A percentile compares a stretch with the other conserved stretches of the same genome.
These are phyloP conservation scores for Phellopilus nigrolimitatus DNA, from an alignment of 1,284 basidiomycete species.

Conservation along the genomic window DNA sequence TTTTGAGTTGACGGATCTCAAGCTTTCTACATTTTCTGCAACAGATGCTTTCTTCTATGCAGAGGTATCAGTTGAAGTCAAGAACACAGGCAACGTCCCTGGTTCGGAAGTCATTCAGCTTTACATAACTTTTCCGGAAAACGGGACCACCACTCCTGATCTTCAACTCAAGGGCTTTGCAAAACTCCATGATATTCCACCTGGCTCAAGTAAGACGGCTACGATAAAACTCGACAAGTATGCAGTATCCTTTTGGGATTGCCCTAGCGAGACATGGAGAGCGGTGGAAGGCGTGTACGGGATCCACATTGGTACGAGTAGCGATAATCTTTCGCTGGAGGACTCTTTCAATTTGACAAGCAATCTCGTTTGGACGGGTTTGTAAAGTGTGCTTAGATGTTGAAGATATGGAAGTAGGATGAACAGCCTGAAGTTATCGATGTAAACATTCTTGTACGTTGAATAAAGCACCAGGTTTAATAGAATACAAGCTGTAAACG, in stretches of 20 bases:
- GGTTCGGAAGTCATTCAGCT: slow-evolving; percentile 69
- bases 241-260: slow-evolving; percentile 55
- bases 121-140: slow-evolving; percentile 56
- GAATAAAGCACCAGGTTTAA: too few species aligned
- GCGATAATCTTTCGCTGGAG: slow-evolving; percentile 38
- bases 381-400: slow-evolving; percentile 27
- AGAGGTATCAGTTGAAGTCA: slow-evolving; percentile 42
- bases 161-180: slow-evolving; percentile 57
- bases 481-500: too few species aligned
- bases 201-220: slow-evolving; percentile 39
- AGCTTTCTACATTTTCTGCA: slow-evolving; percentile 29
- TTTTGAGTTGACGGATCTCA: slow-evolving; percentile 51
- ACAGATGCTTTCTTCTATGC: slow-evolving; percentile 33
- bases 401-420: background rate
- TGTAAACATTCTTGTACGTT: too few species aligned
- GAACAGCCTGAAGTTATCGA: background rate
- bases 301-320: slow-evolving; percentile 45
- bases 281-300: slow-evolving; percentile 41
- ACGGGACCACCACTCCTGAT: slow-evolving; percentile 49
- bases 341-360: slow-evolving; percentile 35
- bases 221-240: slow-evolving; percentile 53
- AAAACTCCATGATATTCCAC: slow-evolving; percentile 46
- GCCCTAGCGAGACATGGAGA: slow-evolving; percentile 37
- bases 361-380: slow-evolving; percentile 44
- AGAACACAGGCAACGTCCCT: slow-evolving; percentile 48